A percentile compares a stretch with the other conserved stretches of the same genome.
These are phyloP conservation scores for Hyphopichia khmerensis DNA, from an alignment of 1,139 yeast genomes.

Conservation along the genomic window DNA sequence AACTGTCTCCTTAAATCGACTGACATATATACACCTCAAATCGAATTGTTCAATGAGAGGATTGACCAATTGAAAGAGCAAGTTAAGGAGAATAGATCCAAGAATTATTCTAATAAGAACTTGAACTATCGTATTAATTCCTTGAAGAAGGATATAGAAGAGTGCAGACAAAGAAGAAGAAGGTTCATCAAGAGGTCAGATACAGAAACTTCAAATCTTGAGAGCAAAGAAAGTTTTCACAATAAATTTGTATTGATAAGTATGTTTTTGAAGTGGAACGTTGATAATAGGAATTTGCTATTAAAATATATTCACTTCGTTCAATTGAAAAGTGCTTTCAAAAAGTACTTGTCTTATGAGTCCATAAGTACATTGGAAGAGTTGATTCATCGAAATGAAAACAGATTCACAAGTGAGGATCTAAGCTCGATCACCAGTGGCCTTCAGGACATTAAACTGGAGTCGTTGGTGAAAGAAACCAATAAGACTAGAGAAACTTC, in stretches of 20 bases:
- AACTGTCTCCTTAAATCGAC: constrained; percentile 26
- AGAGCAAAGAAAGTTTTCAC: constrained; percentile 27
- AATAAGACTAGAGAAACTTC: constrained; percentile 12
- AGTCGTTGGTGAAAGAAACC: not conserved
- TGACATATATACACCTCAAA: constrained; percentile 29
- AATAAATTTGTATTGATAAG: constrained; percentile 41
- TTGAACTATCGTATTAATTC: constrained; percentile 21
- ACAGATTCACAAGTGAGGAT: constrained; percentile 7
- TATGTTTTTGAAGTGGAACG: constrained; percentile 47
- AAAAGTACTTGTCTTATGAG: constrained; percentile 36
- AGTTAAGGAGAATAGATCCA: constrained; percentile 13
- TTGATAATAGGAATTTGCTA: constrained; percentile 32
- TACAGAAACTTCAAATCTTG: not conserved
- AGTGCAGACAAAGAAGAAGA: constrained; percentile 7
- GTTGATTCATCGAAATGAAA: constrained; percentile 18
- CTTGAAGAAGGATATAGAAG: constrained; percentile 22
- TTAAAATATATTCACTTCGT: constrained; percentile 42
- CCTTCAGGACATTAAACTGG: not conserved
- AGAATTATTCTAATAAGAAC: constrained; percentile 9
- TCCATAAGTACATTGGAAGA: constrained; percentile 39
- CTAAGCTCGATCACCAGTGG: not conserved
- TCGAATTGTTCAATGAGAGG: constrained; percentile 25
- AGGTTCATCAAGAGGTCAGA: constrained; percentile 1
- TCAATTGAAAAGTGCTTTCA: constrained; percentile 25
- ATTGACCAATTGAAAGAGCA: constrained; percentile 25